These are phyloP conservation scores for Fusarium udum DNA, from an alignment of 2,329 filamentous ascomycete genomes.

Conservation along the genomic window DNA sequence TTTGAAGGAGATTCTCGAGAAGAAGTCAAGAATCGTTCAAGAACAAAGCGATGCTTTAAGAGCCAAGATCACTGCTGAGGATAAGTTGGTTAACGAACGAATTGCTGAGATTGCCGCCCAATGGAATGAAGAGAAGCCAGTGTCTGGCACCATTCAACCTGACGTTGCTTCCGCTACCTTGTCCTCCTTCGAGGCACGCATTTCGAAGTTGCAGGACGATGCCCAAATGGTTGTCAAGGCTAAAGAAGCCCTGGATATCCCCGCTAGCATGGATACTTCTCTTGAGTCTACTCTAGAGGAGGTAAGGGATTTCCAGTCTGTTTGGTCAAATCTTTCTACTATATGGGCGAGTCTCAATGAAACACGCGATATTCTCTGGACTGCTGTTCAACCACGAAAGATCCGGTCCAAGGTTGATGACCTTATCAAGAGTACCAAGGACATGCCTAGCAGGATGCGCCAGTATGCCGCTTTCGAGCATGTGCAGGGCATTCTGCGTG, in stretches of 20 bases:
- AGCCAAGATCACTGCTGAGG: constrained; percentile 94
- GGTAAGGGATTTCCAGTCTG: constrained; percentile 97
- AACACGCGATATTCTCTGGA: constrained; percentile 92
- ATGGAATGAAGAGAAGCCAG: constrained; percentile 97
- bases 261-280: constrained; percentile 80
- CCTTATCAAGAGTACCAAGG: constrained; percentile 96
- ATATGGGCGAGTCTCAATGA: constrained; percentile 98
- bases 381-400: constrained; percentile 93
- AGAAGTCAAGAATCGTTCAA: constrained; percentile 94
- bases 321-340: constrained; percentile 94
- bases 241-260: constrained; percentile 94
- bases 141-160: constrained; percentile 92
- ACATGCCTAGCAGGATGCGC: constrained; percentile 98
- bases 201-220: constrained; percentile 86
- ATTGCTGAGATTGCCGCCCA: constrained; percentile 84
- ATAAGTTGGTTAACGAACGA: constrained; percentile 88
- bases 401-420: constrained; percentile 88
- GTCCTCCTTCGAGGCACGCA: constrained; percentile 81
- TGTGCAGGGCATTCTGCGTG: constrained; percentile 88
- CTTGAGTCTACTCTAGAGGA: constrained; percentile 90
- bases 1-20: constrained; percentile 87
- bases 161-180: constrained; percentile 87
- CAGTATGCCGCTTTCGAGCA: constrained; percentile 99
- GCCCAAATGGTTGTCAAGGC: constrained; percentile 94
- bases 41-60: constrained; percentile 95